These are phyloP conservation scores for Cyberlindnera nakhonratchasimensis DNA, from an alignment of 805 yeast species.

Conservation along the genomic window DNA sequence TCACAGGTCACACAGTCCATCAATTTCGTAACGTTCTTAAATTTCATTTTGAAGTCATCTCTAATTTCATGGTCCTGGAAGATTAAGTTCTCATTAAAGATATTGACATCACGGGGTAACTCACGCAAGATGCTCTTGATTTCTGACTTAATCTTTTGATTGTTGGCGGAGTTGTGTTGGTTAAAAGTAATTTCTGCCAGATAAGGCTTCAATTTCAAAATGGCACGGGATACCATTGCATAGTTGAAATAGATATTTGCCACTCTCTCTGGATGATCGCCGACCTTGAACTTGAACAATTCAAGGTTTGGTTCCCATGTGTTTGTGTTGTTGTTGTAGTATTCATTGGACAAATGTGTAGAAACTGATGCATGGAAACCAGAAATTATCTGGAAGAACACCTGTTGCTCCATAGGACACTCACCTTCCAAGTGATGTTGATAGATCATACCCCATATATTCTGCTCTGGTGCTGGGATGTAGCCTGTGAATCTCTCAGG, in stretches of 20 bases:
- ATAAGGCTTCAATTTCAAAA: slow-evolving; percentile 60
- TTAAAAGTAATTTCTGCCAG: slow-evolving; percentile 51
- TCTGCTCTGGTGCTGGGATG: slow-evolving; percentile 86
- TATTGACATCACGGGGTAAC: slow-evolving; percentile 27
- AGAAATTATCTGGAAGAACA: slow-evolving; percentile 80
- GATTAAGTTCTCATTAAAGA: slow-evolving; percentile 50
- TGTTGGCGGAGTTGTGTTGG: slow-evolving; percentile 35
- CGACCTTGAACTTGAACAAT: slow-evolving; percentile 85
- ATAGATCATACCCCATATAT: slow-evolving; percentile 91
- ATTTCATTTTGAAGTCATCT: slow-evolving; percentile 80
- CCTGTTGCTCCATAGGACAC: slow-evolving; percentile 78
- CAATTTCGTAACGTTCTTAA: slow-evolving; percentile 83
- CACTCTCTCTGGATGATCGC: slow-evolving; percentile 80
- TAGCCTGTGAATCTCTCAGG: slow-evolving; percentile 98
- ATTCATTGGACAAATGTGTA: slow-evolving; percentile 87
- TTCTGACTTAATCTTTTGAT: slow-evolving; percentile 42
- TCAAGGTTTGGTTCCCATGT: slow-evolving; percentile 81
- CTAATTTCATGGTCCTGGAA: slow-evolving; percentile 59
- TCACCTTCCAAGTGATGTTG: slow-evolving; percentile 59
- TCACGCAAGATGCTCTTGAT: slow-evolving; percentile 30
- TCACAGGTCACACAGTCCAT: slow-evolving; percentile 99
- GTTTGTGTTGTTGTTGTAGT: slow-evolving; percentile 64
- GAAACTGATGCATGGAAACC: slow-evolving; percentile 97
- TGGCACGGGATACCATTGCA: slow-evolving; percentile 78
- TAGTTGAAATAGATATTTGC: slow-evolving; percentile 90